These are phyloP conservation scores for Suhomyces panamericanus DNA, from an alignment of 1,139 yeast species.

Conservation along the genomic window DNA sequence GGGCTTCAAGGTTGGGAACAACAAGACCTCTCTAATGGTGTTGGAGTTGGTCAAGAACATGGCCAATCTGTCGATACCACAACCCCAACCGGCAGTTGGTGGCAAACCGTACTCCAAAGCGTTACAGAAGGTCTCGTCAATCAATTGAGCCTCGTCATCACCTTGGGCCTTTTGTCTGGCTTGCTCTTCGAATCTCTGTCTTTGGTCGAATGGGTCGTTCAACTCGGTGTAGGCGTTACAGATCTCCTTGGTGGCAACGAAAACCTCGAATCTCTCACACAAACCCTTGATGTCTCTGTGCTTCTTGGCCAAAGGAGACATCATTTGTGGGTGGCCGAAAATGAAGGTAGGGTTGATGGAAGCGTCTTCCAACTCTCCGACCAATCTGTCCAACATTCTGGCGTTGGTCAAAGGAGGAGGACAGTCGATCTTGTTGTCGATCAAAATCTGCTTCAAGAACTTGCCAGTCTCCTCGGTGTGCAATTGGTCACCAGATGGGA, in stretches of 20 bases:
- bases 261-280: constrained; percentile 98
- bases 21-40: constrained; percentile 94
- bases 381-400: constrained; percentile 97
- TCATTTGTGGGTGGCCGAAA: constrained; percentile 99
- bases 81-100: constrained; percentile 99
- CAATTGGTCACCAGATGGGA: constrained; percentile 94
- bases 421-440: constrained; percentile 83
- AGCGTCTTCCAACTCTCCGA: constrained; percentile 89
- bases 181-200: constrained; percentile 96
- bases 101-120: constrained; percentile 98
- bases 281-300: constrained; percentile 90
- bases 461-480: constrained; percentile 93
- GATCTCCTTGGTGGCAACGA: constrained; percentile 97
- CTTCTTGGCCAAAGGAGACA: constrained; percentile 98
- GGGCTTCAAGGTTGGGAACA: constrained; percentile 98
- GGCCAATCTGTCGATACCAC: constrained; percentile 97
- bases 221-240: constrained; percentile 98
- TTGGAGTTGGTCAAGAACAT: constrained; percentile 97
- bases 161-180: constrained; percentile 98
- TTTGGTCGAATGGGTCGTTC: constrained; percentile 98
- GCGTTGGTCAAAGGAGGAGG: constrained; percentile 97
- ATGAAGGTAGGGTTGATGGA: constrained; percentile 97
- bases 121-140: constrained; percentile 95
- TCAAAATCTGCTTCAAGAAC: constrained; percentile 79
- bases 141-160: constrained; percentile 97